Percentiles rank a stretch among this genome's conserved stretches.
Conservation (phyloP, 2,329 filamentous ascomycete species). For the Exserohilum turcica region DNA sequence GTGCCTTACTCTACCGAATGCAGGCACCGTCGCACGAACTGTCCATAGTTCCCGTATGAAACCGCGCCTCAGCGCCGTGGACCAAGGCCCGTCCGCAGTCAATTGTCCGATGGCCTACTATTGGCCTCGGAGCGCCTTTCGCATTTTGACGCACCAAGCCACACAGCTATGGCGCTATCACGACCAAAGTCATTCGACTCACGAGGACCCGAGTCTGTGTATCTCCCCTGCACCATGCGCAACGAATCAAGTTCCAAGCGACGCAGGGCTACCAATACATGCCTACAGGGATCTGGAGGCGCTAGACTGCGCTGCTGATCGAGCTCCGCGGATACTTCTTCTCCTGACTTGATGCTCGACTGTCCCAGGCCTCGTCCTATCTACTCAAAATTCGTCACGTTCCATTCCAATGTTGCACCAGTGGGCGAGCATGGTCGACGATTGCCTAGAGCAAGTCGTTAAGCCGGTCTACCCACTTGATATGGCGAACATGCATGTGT, state of each 20-base stretch:
- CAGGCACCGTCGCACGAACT: constrained; percentile 6
- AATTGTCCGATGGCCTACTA: neutral
- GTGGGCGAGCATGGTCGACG: neutral
- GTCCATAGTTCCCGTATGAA: constrained; percentile 3
- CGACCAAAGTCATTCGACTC: neutral
- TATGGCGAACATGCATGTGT: too few species aligned
- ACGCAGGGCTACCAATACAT: too few species aligned
- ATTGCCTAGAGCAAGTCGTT: too few species aligned
- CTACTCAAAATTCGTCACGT: neutral
- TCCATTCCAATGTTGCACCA: too few species aligned
- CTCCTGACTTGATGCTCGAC: too few species aligned
- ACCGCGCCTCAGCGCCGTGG: neutral
- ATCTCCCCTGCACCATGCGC: neutral
- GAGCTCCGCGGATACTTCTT: too few species aligned
- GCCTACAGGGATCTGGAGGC: too few species aligned
- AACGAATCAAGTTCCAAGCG: too few species aligned
- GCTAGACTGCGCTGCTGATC: too few species aligned
- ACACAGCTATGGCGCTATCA: neutral
- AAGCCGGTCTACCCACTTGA: too few species aligned
- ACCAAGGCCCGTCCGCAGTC: neutral
- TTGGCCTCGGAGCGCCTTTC: neutral
- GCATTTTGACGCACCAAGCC: neutral
- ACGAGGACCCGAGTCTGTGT: neutral
- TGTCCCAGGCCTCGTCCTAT: too few species aligned
- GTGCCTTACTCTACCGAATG: neutral